Base-by-base conservation (phyloP, 78 protist species). In the Dictyostelium capitatum region DNA sequence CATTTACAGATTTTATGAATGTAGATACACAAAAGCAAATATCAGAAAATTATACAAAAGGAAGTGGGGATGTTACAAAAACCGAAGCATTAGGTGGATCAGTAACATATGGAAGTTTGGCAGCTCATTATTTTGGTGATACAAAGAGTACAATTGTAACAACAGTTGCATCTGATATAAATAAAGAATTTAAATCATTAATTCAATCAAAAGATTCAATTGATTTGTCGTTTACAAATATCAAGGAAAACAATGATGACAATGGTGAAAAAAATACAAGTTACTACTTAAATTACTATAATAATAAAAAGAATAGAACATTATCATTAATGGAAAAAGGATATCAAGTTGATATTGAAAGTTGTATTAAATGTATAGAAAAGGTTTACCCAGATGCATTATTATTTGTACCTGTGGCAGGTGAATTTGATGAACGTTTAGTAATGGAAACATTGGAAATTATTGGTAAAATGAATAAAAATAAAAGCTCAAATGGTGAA, bases 51-150 rank as follows among this genome's bases (percentile, higher is more conserved):
- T 8, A 30, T 28, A 30, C 69, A 10, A 20, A 37, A 17, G 20
- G 43, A 17, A 8, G 37, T 17, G 17, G 37, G 12, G 28, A 46
- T 15, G 32, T 50, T 30, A 59, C 56, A 59, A 74, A 51, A 19
- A 73, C 81, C 12, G 73, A 67, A 30, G 93, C 84, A 17, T 50
- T 87, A 4, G 93, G 93, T 28, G 93, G 93, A 0, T 75, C 83
- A 15, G 93, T 87, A 17, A 87, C 93, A 30, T 87, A 87, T 77
- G 93, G 79, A 12, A 77, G 84, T 17, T 47, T 87, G 9, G 93
- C 93, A 8, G 64, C 93, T 3, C 70, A 19, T 65, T 47, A 80
- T n/a, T 87, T 87, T 51, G 93, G 93, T 25, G 78, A 65, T 65
- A 54, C 93, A 6, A 87, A 69, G 7, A 70, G 82, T 47, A 64